Conservation (phyloP, 2,329 filamentous ascomycete species). For the Fusarium udum region DNA sequence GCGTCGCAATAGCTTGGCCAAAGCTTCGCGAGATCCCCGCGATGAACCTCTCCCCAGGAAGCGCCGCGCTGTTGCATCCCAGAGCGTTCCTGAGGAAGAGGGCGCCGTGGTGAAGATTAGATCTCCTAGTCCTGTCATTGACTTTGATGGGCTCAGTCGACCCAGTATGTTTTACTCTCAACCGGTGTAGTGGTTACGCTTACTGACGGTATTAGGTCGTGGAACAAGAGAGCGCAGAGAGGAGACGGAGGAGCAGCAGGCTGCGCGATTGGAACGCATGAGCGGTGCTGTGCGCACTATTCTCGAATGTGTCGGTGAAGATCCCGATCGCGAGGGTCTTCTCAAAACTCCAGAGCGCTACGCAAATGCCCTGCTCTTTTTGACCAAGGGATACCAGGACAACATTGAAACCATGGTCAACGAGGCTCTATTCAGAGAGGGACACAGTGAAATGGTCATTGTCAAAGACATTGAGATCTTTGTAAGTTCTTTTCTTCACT, state of each 20-base stretch:
- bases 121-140: slow-evolving; percentile 65
- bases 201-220: slow-evolving; percentile 53
- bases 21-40: slow-evolving; percentile 68
- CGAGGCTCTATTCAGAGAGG: slow-evolving; percentile 92
- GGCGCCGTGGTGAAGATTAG: slow-evolving; percentile 21
- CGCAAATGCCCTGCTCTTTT: slow-evolving; percentile 93
- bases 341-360: slow-evolving; percentile 82
- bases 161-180: slow-evolving; percentile 56
- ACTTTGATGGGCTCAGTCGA: slow-evolving; percentile 69
- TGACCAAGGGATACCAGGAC: slow-evolving; percentile 97
- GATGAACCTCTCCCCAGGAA: slow-evolving; percentile 60
- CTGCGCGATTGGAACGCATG: slow-evolving; percentile 65
- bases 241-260: slow-evolving; percentile 57
- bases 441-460: slow-evolving; percentile 96
- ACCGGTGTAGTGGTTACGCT: background rate
- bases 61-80: slow-evolving; percentile 44
- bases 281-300: slow-evolving; percentile 71
- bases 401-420: slow-evolving; percentile 94
- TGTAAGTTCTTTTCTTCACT: background rate
- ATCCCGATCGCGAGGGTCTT: slow-evolving; percentile 71
- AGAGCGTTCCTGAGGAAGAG: slow-evolving; percentile 15
- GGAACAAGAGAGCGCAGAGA: slow-evolving; percentile 73
- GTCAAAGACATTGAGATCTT: slow-evolving; percentile 96
- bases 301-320: slow-evolving; percentile 75
- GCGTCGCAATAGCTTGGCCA: slow-evolving; percentile 65